phyloP scores from a whole-genome alignment of 345 rosid species.

The Eucalyptus melliodora region DNA sequence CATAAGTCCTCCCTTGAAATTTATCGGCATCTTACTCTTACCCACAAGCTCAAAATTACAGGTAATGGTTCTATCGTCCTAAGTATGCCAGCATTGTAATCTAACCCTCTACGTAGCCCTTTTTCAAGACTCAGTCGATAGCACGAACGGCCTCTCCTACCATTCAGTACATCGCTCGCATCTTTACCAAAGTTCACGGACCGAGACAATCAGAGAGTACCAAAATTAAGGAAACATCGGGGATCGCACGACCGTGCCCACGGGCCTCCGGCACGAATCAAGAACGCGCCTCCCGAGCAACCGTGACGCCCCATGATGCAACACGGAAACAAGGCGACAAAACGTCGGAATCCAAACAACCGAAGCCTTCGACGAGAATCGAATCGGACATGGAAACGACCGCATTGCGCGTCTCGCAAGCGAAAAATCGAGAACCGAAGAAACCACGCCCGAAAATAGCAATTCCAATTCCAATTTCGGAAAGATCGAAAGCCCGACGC shows the following conservation, averaged over 20 bases:
- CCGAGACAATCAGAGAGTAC: neutral
- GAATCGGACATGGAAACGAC: neutral
- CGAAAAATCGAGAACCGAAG: neutral
- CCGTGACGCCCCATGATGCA: neutral
- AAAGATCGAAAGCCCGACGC: neutral
- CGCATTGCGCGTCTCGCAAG: neutral
- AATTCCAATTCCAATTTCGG: neutral
- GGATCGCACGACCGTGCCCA: neutral
- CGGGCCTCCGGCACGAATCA: neutral
- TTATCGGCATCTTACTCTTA: neutral
- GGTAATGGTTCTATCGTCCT: neutral
- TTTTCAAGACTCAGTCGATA: neutral
- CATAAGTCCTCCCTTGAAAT: neutral
- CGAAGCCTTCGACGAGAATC: neutral
- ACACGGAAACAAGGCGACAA: neutral
- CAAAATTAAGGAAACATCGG: neutral
- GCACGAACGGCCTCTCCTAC: neutral
- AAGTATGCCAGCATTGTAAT: neutral
- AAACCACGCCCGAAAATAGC: neutral
- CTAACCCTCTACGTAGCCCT: neutral
- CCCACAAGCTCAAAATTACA: neutral
- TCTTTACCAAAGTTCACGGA: neutral
- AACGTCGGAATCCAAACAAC: neutral
- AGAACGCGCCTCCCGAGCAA: neutral
- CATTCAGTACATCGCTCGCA: neutral